phyloP scores from a whole-genome alignment of 1,139 yeast genomes.

The Saccharomycopsis crataegensis region DNA sequence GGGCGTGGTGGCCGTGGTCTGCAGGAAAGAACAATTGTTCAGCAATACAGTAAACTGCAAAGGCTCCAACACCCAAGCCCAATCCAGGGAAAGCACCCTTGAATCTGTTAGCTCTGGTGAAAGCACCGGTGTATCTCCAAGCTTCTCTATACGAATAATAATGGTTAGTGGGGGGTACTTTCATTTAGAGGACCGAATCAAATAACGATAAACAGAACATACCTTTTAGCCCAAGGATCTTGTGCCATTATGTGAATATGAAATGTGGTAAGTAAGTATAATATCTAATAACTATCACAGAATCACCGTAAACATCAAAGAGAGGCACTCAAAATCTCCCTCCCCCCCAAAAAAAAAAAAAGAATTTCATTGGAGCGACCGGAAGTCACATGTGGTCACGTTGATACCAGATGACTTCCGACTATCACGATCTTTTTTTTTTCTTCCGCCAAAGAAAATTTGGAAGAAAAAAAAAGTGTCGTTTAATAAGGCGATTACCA shows the following conservation, averaged over 20 bases:
- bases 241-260: conserved; percentile 21
- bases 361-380: neutral
- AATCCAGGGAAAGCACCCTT: conserved; percentile 78
- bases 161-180: neutral
- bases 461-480: neutral
- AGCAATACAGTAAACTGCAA: conserved; percentile 49
- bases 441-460: neutral
- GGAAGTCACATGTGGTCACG: neutral
- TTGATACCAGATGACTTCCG: no score
- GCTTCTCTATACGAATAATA: conserved; percentile 54
- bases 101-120: conserved; percentile 64
- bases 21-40: conserved; percentile 23
- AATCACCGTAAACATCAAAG: no score
- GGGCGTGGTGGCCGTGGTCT: conserved; percentile 17
- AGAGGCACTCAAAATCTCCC: no score
- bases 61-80: conserved; percentile 74
- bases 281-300: neutral
- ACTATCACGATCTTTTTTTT: no score
- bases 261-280: neutral
- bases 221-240: conserved; percentile 43
- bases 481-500: neutral
- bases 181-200: neutral
- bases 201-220: neutral
- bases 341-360: no score
- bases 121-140: conserved; percentile 84